phyloP scores from a whole-genome alignment of 257 asterid species.

The Buddleja alternifolia region DNA sequence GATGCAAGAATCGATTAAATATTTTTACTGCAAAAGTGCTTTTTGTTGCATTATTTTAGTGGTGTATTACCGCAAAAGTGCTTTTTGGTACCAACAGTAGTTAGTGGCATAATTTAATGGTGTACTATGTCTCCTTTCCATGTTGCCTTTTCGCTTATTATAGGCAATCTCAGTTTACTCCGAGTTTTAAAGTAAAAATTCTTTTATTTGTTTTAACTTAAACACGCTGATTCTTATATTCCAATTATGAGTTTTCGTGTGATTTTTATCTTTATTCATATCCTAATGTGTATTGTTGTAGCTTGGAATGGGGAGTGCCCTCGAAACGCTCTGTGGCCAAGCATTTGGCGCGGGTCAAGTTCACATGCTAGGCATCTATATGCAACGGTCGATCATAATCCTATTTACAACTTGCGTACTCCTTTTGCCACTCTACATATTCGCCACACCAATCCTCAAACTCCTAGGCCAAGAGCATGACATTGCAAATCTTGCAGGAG shows the following conservation, averaged over 20 bases:
- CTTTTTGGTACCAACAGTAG: too few relatives aligned
- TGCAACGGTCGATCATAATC: slow-evolving; percentile 80
- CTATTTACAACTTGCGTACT: slow-evolving; percentile 48
- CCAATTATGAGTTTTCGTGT: neutral
- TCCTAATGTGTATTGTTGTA: slow-evolving; percentile 31
- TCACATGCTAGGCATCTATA: slow-evolving; percentile 76
- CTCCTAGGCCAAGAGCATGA: slow-evolving; percentile 66
- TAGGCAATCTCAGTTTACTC: too few relatives aligned
- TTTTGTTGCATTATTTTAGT: too few relatives aligned
- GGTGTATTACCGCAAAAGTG: too few relatives aligned
- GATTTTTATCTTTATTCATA: neutral
- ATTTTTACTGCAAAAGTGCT: too few relatives aligned
- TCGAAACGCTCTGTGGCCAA: slow-evolving; percentile 89
- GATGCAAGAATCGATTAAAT: too few relatives aligned
- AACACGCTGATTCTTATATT: neutral
- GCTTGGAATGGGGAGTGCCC: slow-evolving; percentile 98
- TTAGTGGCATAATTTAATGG: too few relatives aligned
- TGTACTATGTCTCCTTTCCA: too few relatives aligned
- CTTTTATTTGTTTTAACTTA: too few relatives aligned
- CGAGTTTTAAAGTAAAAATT: too few relatives aligned
- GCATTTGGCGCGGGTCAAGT: slow-evolving; percentile 85
- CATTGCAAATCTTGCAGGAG: slow-evolving; percentile 71
- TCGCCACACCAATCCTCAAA: slow-evolving; percentile 70
- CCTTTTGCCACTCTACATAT: slow-evolving; percentile 66
- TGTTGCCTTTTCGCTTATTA: too few relatives aligned